Base-by-base conservation (phyloP, 257 asterid species). In the Nicotiana undulata region DNA sequence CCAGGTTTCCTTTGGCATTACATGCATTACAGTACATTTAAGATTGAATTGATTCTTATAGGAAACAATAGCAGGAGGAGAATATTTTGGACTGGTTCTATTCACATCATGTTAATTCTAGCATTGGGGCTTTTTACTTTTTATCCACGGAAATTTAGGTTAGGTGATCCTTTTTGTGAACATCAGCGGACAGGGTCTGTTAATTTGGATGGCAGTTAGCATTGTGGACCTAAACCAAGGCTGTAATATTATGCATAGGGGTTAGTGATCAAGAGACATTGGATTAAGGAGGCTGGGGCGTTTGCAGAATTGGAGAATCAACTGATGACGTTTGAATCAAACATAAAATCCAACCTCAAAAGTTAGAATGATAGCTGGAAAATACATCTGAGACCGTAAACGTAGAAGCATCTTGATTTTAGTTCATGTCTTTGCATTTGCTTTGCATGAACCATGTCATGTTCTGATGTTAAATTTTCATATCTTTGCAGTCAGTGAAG, bases 401-500 rank as follows among this genome's bases (percentile, higher is more conserved):
- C 0, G 7, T 44, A n/a, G 40, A 72, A 72, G 61, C 78, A 72
- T 72, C 16, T 9, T 72, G 40, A 49, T 6, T 94, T 81, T 22
- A 37, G 56, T 68, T 44, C 51, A 40, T 24, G 8, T 77, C 37
- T 72, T 75, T 44, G 31, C 53, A 20, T 32, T 46, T 34, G n/a
- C 82, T 29, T 63, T 61, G 37, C 40, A 46, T 46, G 61, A 72
- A 72, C 12, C 40, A 49, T 15, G 61, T 7, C 60, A 72, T 49
- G 16, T 72, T 72, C 78, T 72, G 59, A 72, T 72, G 44, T 61
- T 72, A 24, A 79, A 22, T 65, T 63, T 55, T 40, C 20, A 32
- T 60, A 24, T 66, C 44, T 83, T 83, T 84, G 84, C 89, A 95
- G 98, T 97, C 97, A 79, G 96, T 95, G 88, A 93, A 92, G 90